These are phyloP conservation scores for Cercophora samala DNA, from an alignment of 495 filamentous ascomycete species.

Conservation along the genomic window DNA sequence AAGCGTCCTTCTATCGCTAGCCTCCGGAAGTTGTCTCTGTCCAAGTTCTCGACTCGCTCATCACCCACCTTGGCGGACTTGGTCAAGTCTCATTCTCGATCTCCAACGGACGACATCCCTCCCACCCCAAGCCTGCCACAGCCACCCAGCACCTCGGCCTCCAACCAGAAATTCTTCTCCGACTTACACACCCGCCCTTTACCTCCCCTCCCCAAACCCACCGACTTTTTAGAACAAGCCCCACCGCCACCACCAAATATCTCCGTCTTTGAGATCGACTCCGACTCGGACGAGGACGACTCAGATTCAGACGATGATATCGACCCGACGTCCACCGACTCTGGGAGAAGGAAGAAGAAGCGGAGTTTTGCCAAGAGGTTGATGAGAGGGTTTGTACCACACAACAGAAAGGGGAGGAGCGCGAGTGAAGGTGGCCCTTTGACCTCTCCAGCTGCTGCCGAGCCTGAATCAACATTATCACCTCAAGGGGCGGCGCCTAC, in stretches of 20 bases:
- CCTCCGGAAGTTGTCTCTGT: conserved; percentile 21
- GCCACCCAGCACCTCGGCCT: background rate
- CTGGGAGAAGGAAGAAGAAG: background rate
- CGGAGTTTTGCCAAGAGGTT: background rate
- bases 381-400: background rate
- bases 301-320: background rate
- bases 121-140: conserved; percentile 2
- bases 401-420: background rate
- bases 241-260: conserved; percentile 11
- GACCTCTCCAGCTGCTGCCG: background rate
- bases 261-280: conserved; percentile 30
- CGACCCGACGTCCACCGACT: background rate
- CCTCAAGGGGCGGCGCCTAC: background rate
- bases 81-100: conserved; percentile 14
- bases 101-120: background rate
- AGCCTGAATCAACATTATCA: background rate
- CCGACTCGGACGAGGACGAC: conserved; percentile 17
- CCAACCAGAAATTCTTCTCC: background rate
- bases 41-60: conserved; percentile 21
- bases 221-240: background rate
- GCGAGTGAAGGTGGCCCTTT: background rate
- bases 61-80: conserved; percentile 19
- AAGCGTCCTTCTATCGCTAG: conserved; percentile 19
- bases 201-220: conserved; percentile 12
- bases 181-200: conserved; percentile 15